Evolutionary conservation across 148 eudicot species (phyloP).

Genomic region (Rhododendron ferrugineum): DNA sequence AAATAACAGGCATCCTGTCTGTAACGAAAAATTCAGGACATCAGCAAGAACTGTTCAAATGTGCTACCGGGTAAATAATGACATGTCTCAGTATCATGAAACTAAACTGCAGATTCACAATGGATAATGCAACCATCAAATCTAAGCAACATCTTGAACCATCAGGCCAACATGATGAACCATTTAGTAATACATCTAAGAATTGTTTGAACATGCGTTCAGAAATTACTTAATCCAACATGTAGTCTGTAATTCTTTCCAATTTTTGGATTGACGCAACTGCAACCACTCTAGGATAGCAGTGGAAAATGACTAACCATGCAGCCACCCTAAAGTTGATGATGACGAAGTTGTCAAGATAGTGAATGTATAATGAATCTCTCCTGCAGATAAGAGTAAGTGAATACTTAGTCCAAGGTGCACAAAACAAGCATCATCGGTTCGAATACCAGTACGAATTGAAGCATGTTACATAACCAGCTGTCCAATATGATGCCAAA

Average conservation of each 20-base stretch:
- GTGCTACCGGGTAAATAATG: background rate
- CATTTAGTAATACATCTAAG: background rate
- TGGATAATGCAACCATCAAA: background rate
- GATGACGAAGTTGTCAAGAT: slow-evolving; percentile 86
- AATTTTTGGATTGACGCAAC: background rate
- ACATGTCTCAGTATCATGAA: background rate
- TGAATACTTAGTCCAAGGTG: background rate
- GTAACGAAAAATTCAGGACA: slow-evolving; percentile 9
- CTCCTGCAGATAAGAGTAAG: slow-evolving; percentile 46
- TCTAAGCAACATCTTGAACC: background rate
- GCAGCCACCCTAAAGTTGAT: slow-evolving; percentile 75
- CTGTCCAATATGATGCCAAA: background rate
- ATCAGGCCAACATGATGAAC: background rate
- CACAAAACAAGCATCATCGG: background rate
- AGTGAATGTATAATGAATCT: slow-evolving; percentile 72
- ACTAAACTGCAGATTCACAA: background rate
- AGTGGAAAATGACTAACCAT: slow-evolving; percentile 48
- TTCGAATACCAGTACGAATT: slow-evolving; percentile 5
- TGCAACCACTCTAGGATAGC: background rate
- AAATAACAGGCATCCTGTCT: slow-evolving; percentile 98
- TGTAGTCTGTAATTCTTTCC: background rate
- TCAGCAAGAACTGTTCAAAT: background rate
- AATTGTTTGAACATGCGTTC: background rate
- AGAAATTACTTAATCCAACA: background rate
- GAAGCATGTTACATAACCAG: background rate